Evolutionary conservation across 805 yeast species (phyloP).

Genomic region (Pichia californica): DNA sequence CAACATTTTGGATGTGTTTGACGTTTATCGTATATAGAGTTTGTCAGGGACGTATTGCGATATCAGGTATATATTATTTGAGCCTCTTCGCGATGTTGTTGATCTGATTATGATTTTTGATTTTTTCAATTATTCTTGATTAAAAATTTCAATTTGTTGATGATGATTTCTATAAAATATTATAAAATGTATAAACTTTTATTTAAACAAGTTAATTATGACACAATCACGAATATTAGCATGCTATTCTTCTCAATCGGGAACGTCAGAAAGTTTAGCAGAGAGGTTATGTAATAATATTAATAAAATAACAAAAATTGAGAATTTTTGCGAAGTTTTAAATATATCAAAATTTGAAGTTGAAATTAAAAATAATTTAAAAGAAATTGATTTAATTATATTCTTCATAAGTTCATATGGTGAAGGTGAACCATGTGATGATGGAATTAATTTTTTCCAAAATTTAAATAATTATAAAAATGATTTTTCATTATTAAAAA

Average conservation of each 20-base stretch:
- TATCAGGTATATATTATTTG: too few species aligned
- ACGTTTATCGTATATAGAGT: too few species aligned
- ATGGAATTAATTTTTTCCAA: slow-evolving; percentile 58
- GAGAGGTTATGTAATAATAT: slow-evolving; percentile 8
- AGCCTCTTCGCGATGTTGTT: too few species aligned
- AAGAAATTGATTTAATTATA: slow-evolving; percentile 20
- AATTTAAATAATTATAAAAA: slow-evolving; percentile 30
- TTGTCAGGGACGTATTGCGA: too few species aligned
- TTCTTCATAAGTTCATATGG: slow-evolving; percentile 88
- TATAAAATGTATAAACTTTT: too few species aligned
- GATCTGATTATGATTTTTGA: too few species aligned
- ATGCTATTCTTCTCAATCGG: slow-evolving; percentile 87
- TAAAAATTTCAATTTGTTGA: too few species aligned
- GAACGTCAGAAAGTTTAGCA: slow-evolving; percentile 90
- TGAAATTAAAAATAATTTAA: not conserved
- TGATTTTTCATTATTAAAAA: slow-evolving; percentile 35
- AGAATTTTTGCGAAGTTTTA: not conserved
- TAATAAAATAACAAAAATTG: slow-evolving; percentile 18
- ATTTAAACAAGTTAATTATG: not conserved
- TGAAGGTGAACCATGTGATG: slow-evolving; percentile 96
- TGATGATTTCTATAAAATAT: too few species aligned
- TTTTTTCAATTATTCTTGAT: too few species aligned
- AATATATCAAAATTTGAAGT: not conserved
- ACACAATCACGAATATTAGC: slow-evolving; percentile 33
- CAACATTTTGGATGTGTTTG: too few species aligned